phyloP scores from a whole-genome alignment of 2,329 filamentous ascomycete genomes.

The Colletotrichum musicola region DNA sequence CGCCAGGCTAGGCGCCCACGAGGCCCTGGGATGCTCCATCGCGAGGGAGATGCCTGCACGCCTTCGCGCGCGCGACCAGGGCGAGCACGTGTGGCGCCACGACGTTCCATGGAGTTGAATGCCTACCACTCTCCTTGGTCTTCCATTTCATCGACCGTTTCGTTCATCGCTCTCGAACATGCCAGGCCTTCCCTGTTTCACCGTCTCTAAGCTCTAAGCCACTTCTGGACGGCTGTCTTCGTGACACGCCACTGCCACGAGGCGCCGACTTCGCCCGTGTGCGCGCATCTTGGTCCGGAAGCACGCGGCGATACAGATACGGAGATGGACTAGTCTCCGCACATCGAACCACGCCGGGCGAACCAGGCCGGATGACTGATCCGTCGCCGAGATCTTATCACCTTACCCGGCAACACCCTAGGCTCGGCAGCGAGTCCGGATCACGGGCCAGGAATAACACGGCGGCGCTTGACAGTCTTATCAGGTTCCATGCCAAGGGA shows the following conservation, averaged over 20 bases:
- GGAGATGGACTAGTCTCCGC: constrained; percentile 1
- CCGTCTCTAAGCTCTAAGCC: background rate
- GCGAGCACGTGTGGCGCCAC: background rate
- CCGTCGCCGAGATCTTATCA: constrained; percentile 5
- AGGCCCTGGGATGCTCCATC: constrained; percentile 13
- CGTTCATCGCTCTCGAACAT: background rate
- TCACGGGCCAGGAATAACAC: background rate
- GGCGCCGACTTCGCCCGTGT: background rate
- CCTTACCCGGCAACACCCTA: background rate
- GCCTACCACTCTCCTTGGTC: too few species aligned
- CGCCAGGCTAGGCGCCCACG: constrained; percentile 1
- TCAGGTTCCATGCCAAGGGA: too few species aligned
- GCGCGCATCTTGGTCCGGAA: background rate
- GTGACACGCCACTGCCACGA: background rate
- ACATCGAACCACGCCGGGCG: constrained; percentile 10
- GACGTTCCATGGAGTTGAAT: background rate
- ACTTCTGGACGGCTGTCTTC: background rate
- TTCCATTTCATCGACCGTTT: background rate
- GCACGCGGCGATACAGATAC: background rate
- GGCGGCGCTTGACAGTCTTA: too few species aligned
- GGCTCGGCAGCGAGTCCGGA: constrained; percentile 7
- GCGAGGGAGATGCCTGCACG: background rate
- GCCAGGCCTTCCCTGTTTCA: background rate
- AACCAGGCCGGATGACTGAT: background rate
- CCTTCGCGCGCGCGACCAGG: constrained; percentile 10